These are phyloP conservation scores for Acidomyces sp. DNA, from an alignment of 495 filamentous ascomycete genomes.

Conservation along the genomic window DNA sequence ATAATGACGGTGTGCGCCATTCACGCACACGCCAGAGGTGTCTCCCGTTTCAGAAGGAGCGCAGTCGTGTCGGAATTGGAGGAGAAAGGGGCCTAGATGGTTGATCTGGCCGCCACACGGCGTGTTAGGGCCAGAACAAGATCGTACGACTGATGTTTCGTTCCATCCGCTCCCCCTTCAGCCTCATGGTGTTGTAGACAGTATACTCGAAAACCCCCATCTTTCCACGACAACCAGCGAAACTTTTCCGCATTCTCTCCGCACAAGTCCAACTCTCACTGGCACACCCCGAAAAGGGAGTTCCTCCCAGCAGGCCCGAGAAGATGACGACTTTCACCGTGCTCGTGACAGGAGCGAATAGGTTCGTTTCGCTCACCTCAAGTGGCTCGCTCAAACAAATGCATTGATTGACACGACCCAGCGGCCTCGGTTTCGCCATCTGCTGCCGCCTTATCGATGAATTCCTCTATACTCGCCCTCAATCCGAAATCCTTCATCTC, in stretches of 20 bases:
- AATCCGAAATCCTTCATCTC: conserved; percentile 47
- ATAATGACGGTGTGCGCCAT: no score
- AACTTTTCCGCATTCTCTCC: not conserved
- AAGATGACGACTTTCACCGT: conserved; percentile 28
- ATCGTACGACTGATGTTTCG: no score
- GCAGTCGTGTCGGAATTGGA: no score
- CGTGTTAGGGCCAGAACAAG: no score
- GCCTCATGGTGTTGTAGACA: no score
- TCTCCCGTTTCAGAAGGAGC: no score
- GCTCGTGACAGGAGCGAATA: conserved; percentile 63
- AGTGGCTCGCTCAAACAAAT: not conserved
- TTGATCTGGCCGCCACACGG: no score
- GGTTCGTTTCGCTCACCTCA: conserved; percentile 33
- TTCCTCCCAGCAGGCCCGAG: conserved; percentile 1
- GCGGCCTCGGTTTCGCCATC: conserved; percentile 80
- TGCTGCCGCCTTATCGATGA: conserved; percentile 82
- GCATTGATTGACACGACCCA: conserved; percentile 26
- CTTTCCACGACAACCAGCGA: no score
- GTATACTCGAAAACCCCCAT: no score
- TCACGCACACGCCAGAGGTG: no score
- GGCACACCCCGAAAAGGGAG: not conserved
- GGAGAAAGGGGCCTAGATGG: no score
- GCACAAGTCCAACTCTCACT: not conserved
- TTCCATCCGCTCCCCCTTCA: no score
- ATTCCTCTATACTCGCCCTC: conserved; percentile 57